Conservation (phyloP, 169 alveolate species). For the Plasmodium vivax region DNA sequence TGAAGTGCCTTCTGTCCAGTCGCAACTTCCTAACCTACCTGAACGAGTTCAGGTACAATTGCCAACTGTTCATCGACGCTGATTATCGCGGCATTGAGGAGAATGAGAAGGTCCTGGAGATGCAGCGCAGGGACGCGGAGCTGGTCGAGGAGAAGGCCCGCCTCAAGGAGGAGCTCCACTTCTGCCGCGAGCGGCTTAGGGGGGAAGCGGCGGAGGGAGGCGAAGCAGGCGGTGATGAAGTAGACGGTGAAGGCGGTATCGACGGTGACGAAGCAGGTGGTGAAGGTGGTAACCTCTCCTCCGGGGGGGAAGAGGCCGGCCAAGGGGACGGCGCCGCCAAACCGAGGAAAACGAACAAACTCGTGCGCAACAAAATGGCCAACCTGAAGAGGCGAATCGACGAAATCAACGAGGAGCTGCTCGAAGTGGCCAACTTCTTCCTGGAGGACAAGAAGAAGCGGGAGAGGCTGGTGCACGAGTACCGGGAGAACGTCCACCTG, state of each 20-base stretch:
- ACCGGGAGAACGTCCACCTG: conserved; percentile 18
- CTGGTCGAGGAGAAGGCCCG: conserved; percentile 14
- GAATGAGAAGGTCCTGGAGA: conserved; percentile 30
- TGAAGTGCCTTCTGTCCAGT: conserved; percentile 34
- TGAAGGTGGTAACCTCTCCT: neutral
- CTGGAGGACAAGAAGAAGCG: conserved; percentile 30
- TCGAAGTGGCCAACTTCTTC: conserved; percentile 36
- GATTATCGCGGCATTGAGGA: conserved; percentile 72
- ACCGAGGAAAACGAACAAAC: neutral
- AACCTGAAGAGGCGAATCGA: conserved; percentile 26
- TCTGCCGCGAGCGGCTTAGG: conserved; percentile 2
- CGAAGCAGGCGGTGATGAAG: neutral
- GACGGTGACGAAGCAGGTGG: neutral
- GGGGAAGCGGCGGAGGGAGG: neutral
- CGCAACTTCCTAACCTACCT: conserved; percentile 17
- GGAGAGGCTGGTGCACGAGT: conserved; percentile 28
- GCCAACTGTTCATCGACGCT: conserved; percentile 59
- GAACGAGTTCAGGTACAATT: conserved; percentile 53
- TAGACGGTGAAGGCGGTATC: neutral
- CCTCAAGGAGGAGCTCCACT: conserved; percentile 46
- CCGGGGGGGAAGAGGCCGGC: neutral
- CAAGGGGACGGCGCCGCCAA: neutral
- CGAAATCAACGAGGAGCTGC: conserved; percentile 30
- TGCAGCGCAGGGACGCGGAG: conserved; percentile 40
- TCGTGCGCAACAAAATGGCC: conserved; percentile 8